These are phyloP conservation scores for Phytopythium aichiense DNA, from an alignment of 352 stramenopile species.

Conservation along the genomic window DNA sequence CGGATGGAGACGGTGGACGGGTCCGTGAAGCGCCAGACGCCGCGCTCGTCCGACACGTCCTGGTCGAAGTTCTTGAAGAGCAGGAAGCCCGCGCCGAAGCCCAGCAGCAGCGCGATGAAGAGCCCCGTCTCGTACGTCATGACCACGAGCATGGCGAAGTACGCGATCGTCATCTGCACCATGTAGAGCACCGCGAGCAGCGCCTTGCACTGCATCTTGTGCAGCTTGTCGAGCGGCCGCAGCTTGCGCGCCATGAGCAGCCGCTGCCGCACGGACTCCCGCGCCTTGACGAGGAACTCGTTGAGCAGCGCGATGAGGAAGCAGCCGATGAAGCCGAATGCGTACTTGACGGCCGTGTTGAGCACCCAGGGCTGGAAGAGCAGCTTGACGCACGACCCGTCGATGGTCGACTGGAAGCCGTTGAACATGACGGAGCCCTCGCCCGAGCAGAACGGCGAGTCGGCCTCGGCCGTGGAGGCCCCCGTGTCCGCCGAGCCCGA, in stretches of 20 bases:
- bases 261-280: constrained; percentile 28
- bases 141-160: constrained; percentile 84
- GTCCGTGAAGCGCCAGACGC: constrained; percentile 63
- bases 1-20: constrained; percentile 64
- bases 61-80: constrained; percentile 83
- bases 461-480: constrained; percentile 46
- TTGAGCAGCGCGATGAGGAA: constrained; percentile 64
- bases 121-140: constrained; percentile 86
- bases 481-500: neutral
- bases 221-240: constrained; percentile 41
- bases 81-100: constrained; percentile 64
- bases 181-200: constrained; percentile 71
- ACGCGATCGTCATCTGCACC: constrained; percentile 66
- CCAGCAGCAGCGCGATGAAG: constrained; percentile 73
- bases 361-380: constrained; percentile 82
- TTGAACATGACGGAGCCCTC: constrained; percentile 82
- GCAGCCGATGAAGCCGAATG: constrained; percentile 67
- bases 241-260: constrained; percentile 19
- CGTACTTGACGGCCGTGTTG: constrained; percentile 61
- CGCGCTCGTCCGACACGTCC: constrained; percentile 61
- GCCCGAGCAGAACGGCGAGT: constrained; percentile 21
- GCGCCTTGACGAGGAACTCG: constrained; percentile 57
- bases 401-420: constrained; percentile 69
- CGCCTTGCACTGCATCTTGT: constrained; percentile 67
- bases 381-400: constrained; percentile 61